These are phyloP conservation scores for Cystoisospora suis DNA, from an alignment of 169 alveolate species.

Conservation along the genomic window DNA sequence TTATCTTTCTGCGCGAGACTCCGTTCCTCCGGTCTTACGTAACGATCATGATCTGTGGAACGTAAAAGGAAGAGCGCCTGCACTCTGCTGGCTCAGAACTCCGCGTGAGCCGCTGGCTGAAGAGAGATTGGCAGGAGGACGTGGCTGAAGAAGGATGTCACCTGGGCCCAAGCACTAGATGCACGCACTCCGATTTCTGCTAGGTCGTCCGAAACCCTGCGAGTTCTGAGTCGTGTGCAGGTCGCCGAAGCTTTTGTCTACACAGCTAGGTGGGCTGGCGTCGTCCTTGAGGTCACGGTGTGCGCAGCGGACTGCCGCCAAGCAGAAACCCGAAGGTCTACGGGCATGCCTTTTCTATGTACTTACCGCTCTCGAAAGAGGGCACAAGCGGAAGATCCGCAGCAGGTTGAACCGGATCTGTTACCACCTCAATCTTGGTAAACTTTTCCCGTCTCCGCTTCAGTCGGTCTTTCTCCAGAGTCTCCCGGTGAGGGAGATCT, in stretches of 20 bases:
- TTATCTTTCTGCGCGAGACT: neutral
- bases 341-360: neutral
- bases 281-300: neutral
- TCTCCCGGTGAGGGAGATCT: neutral
- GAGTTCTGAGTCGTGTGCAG: neutral
- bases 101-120: neutral
- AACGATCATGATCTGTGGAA: neutral
- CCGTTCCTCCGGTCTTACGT: neutral
- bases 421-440: neutral
- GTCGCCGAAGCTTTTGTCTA: neutral
- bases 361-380: neutral
- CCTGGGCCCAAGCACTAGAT: neutral
- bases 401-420: slow-evolving; percentile 24
- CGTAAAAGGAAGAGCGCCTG: no score
- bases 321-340: neutral
- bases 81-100: neutral
- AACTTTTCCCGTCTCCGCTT: slow-evolving; percentile 1
- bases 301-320: neutral
- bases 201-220: neutral
- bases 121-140: neutral
- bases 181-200: neutral
- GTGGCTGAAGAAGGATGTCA: neutral
- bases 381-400: slow-evolving; percentile 3
- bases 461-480: slow-evolving; percentile 21
- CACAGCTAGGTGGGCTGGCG: neutral